Evolutionary conservation across 768 basidiomycete genomes (phyloP).

Genomic region (Termitomyces sp.): DNA sequence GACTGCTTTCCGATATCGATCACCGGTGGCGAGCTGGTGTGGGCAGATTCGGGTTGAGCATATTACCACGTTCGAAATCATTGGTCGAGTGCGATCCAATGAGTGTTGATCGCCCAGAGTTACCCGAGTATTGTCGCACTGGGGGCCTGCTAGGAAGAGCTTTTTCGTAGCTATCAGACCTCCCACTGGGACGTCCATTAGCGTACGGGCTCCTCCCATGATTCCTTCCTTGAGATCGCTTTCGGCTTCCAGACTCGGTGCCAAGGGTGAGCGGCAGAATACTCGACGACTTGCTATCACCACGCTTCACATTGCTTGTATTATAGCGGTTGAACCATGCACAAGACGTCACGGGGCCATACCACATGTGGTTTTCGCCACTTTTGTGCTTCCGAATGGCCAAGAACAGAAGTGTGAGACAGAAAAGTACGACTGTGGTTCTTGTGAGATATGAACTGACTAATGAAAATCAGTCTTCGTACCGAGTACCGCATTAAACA

Average conservation of each 20-base stretch:
- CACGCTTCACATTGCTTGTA: constrained; percentile 30
- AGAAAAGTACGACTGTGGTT: constrained; percentile 33
- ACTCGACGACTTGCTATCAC: constrained; percentile 35
- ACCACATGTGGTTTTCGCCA: constrained; percentile 61
- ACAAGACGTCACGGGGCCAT: constrained; percentile 64
- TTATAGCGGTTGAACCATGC: constrained; percentile 67
- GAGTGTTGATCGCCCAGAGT: constrained; percentile 30
- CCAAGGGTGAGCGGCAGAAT: constrained; percentile 32
- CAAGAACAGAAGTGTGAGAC: constrained; percentile 35
- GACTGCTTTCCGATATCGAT: constrained; percentile 16
- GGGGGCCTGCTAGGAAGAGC: constrained; percentile 24
- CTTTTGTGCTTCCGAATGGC: constrained; percentile 40
- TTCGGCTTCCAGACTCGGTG: constrained; percentile 7
- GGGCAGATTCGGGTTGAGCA: constrained; percentile 37
- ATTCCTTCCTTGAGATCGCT: constrained; percentile 11
- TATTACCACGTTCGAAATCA: constrained; percentile 39
- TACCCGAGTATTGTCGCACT: constrained; percentile 28
- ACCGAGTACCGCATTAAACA: constrained; percentile 75
- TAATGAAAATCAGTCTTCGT: constrained; percentile 20
- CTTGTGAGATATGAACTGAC: background rate
- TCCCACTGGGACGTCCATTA: constrained; percentile 16
- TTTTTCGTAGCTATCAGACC: constrained; percentile 18
- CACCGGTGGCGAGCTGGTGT: constrained; percentile 20
- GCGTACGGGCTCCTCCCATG: constrained; percentile 15
- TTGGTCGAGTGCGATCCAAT: constrained; percentile 28